Conservation (phyloP, 345 rosid genomes). For the Eucalyptus marginata region DNA sequence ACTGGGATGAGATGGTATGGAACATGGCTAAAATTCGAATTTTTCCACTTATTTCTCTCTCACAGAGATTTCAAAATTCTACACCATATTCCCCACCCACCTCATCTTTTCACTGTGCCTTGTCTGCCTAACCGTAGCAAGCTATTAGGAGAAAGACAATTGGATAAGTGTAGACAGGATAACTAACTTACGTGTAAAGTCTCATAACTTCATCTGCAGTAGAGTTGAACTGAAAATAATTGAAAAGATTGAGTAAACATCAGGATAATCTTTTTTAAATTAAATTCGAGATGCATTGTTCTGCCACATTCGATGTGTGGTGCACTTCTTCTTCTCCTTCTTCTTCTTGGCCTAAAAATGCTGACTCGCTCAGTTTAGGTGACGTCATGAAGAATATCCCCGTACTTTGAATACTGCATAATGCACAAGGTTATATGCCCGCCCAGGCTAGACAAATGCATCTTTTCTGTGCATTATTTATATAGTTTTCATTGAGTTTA, state of each 20-base stretch:
- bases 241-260: not conserved
- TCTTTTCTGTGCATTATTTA: not conserved
- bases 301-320: not conserved
- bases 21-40: not conserved
- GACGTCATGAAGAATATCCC: not conserved
- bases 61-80: not conserved
- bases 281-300: not conserved
- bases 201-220: not conserved
- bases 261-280: not conserved
- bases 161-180: not conserved
- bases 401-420: not conserved
- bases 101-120: not conserved
- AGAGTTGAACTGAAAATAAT: not conserved
- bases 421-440: not conserved
- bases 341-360: not conserved
- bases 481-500: not conserved
- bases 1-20: not conserved
- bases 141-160: not conserved
- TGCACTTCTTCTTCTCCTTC: not conserved
- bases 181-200: not conserved
- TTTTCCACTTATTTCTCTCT: not conserved
- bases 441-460: not conserved
- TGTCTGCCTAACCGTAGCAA: not conserved
- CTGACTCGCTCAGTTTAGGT: not conserved
- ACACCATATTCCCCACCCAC: not conserved